phyloP scores from a whole-genome alignment of 257 asterid species.

The Solanum medicagineum region DNA sequence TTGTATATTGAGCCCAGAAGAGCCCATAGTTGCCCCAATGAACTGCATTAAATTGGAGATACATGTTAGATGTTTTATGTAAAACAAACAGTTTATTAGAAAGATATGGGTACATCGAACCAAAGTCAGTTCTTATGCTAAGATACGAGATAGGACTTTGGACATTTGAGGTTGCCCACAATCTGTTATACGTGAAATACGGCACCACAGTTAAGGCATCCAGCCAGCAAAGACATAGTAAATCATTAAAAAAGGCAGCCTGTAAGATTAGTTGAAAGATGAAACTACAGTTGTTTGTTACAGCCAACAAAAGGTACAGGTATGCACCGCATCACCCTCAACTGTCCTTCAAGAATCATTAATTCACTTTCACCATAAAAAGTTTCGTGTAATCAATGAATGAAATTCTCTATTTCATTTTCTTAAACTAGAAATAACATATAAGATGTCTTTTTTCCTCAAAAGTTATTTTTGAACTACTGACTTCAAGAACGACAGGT shows the following conservation, averaged over 20 bases:
- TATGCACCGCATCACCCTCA: background rate
- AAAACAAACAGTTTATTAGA: background rate
- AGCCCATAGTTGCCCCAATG: conserved; percentile 84
- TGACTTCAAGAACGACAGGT: background rate
- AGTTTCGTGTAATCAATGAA: background rate
- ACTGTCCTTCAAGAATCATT: background rate
- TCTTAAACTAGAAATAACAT: background rate
- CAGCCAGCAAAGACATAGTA: background rate
- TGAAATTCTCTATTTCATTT: background rate
- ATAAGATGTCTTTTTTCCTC: background rate
- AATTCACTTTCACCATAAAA: background rate
- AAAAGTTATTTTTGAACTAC: background rate
- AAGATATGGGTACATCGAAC: background rate
- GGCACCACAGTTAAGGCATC: background rate
- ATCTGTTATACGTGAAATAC: background rate
- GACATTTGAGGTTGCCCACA: background rate
- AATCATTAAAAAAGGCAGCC: background rate
- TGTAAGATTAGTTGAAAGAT: background rate
- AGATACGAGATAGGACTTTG: background rate
- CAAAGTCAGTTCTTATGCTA: background rate
- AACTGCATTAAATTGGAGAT: conserved; percentile 31
- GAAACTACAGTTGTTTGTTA: background rate
- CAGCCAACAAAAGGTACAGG: background rate
- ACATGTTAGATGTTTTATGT: background rate
- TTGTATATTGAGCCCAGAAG: conserved; percentile 64